phyloP scores from a whole-genome alignment of 2,329 filamentous ascomycete genomes.

The Diaporthe nobilis region DNA sequence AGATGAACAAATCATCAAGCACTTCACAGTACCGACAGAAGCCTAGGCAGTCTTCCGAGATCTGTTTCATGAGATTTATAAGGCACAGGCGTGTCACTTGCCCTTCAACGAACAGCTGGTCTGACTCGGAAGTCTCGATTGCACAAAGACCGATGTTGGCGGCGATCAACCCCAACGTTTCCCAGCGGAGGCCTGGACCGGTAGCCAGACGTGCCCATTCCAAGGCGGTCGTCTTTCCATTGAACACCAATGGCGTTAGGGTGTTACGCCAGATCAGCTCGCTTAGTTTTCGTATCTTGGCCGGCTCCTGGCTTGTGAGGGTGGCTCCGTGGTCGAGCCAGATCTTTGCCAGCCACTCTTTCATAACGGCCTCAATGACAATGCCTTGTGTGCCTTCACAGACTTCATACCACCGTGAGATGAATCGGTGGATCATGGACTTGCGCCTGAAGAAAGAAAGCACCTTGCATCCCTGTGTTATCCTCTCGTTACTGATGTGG shows the following conservation, averaged over 20 bases:
- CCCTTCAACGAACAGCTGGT: slow-evolving; percentile 48
- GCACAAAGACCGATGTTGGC: slow-evolving; percentile 48
- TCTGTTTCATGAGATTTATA: slow-evolving; percentile 48
- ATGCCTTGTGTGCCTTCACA: slow-evolving; percentile 48
- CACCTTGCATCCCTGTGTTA: slow-evolving; percentile 50
- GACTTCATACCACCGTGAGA: slow-evolving; percentile 49
- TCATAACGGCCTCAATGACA: slow-evolving; percentile 50
- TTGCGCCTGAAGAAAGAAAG: slow-evolving; percentile 51
- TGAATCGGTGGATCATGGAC: slow-evolving; percentile 48
- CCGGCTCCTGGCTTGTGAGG: slow-evolving; percentile 50
- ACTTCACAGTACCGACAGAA: slow-evolving; percentile 53
- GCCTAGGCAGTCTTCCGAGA: slow-evolving; percentile 48
- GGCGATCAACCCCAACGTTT: slow-evolving; percentile 53
- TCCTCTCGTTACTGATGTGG: slow-evolving; percentile 49
- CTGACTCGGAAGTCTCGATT: slow-evolving; percentile 47
- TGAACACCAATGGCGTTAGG: slow-evolving; percentile 47
- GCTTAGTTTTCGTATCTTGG: slow-evolving; percentile 50
- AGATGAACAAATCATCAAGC: slow-evolving; percentile 51
- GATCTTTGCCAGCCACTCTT: slow-evolving; percentile 51
- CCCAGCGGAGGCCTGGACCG: slow-evolving; percentile 52
- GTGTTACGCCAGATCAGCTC: slow-evolving; percentile 54
- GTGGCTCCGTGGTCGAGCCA: slow-evolving; percentile 48
- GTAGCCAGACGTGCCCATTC: slow-evolving; percentile 49
- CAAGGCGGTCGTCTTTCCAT: slow-evolving; percentile 48
- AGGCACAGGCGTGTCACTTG: slow-evolving; percentile 47